Evolutionary conservation across 2,329 filamentous ascomycete species (phyloP).

Genomic region (Pyrenophora tritici-repentis): DNA sequence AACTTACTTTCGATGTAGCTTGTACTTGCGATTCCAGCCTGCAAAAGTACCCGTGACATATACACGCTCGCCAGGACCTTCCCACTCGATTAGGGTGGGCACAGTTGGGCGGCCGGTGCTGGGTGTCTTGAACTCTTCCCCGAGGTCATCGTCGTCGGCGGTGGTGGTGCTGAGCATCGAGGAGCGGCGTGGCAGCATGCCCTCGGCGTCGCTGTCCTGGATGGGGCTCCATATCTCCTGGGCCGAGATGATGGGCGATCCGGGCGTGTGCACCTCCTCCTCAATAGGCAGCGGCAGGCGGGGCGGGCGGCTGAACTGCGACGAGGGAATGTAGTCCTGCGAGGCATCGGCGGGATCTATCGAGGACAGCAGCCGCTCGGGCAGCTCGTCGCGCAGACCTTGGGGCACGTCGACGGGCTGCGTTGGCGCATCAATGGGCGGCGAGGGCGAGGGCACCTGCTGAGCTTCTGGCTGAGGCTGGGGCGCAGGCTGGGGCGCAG

Average conservation of each 20-base stretch:
- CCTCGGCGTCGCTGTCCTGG: constrained; percentile 53
- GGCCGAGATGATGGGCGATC: constrained; percentile 83
- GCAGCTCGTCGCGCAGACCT: constrained; percentile 23
- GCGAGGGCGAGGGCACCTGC: constrained; percentile 33
- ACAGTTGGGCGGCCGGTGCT: constrained; percentile 75
- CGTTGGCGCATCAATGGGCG: constrained; percentile 44
- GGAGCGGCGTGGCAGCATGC: constrained; percentile 59
- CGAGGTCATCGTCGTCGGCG: constrained; percentile 67
- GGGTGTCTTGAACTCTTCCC: constrained; percentile 69
- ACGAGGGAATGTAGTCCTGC: constrained; percentile 47
- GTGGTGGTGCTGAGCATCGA: constrained; percentile 61
- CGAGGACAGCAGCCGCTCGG: constrained; percentile 22
- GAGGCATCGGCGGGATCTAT: constrained; percentile 37
- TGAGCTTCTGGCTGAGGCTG: neutral
- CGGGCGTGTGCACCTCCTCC: constrained; percentile 85
- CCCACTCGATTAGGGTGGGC: constrained; percentile 86
- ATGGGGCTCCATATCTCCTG: constrained; percentile 62
- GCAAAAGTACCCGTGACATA: constrained; percentile 98
- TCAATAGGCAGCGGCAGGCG: constrained; percentile 91
- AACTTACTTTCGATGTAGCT: constrained; percentile 80
- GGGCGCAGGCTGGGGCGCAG: constrained; percentile 2
- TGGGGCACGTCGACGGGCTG: constrained; percentile 49
- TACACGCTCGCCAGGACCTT: constrained; percentile 79
- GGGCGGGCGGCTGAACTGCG: constrained; percentile 71
- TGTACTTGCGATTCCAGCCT: constrained; percentile 94